Base-by-base conservation (phyloP, 768 basidiomycete genomes). In the Mrakia frigida region DNA sequence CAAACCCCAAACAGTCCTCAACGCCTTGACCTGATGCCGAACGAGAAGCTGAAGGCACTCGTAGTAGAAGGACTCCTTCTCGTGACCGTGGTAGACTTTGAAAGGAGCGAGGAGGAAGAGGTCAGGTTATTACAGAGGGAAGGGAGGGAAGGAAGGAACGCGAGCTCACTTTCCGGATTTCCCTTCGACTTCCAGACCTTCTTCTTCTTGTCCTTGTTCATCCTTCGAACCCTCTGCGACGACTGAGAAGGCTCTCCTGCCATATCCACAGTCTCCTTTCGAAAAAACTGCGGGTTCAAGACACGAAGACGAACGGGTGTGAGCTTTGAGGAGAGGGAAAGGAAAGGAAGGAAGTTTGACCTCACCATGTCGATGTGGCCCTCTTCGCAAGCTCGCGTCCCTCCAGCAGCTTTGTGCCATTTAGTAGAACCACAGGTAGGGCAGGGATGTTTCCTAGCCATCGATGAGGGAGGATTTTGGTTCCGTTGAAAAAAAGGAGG, bases 351-450 rank as follows among this genome's bases (percentile, higher is more conserved):
- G n/a, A 46, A 43, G 21, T 43, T 25, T 56, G 60, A 43, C 60
- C 35, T 46, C 39, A 76, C 78, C 35, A 28, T 46, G 56, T 71
- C 70, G 50, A 96, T 88, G 82, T 97, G 94, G 14, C 94, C 94
- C 81, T 97, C 94, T 79, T 89, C 91, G 83, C 94, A 97, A 2
- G 90, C 89, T 60, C 94, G 87, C 60, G 91, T 85, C 0, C 94
- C 94, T 50, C 89, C 87, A 16, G 89, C 88, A 77, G 93, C 92
- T 81, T 92, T 94, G 80, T 92, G 89, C 93, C 93, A 97, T 82
- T 90, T 88, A 70, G 88, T 88, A 33, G 93, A 94, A 13, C 91
- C 89, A 81, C 94, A 97, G 35, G 9, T 35, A 1, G 39, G 37
- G 16, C 65, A 68, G n/a, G 50, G 50, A 23, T 25, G 56, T 25